These are phyloP conservation scores for Podospora sp. DNA, from an alignment of 495 filamentous ascomycete genomes.

Conservation along the genomic window DNA sequence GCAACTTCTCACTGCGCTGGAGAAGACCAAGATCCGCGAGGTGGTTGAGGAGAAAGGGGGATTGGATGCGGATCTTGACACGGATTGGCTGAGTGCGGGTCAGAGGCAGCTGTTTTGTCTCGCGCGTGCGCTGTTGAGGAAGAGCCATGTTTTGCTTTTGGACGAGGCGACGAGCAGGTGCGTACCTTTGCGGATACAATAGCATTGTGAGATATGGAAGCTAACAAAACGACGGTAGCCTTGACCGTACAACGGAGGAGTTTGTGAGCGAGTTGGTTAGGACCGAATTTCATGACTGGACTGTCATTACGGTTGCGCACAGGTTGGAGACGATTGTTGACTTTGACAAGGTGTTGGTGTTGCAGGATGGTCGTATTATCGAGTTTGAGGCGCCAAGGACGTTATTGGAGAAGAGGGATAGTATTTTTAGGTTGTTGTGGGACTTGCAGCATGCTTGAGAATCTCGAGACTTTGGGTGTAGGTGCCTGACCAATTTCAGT, in stretches of 20 bases:
- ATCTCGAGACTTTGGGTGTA: no score
- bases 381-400: conserved; percentile 32
- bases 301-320: conserved; percentile 49
- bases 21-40: conserved; percentile 21
- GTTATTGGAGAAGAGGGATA: not conserved
- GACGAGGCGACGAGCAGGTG: conserved; percentile 38
- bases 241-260: conserved; percentile 46
- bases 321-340: conserved; percentile 46
- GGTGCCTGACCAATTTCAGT: no score
- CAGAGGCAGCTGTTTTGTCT: conserved; percentile 65
- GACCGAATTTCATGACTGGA: conserved; percentile 44
- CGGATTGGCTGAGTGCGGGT: conserved; percentile 56
- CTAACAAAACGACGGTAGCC: conserved; percentile 26
- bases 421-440: not conserved
- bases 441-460: not conserved
- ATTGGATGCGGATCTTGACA: conserved; percentile 52
- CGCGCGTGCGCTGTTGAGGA: conserved; percentile 57
- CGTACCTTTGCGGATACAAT: not conserved
- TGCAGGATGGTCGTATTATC: conserved; percentile 41
- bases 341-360: conserved; percentile 45
- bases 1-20: conserved; percentile 42
- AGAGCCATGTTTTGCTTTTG: conserved; percentile 30
- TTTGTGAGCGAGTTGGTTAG: conserved; percentile 45
- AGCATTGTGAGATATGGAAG: no score
- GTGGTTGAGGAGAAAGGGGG: conserved; percentile 21